Conservation (phyloP, 192 early-diverging fungal genomes). For the Rhizoclosmatium globosum region DNA sequence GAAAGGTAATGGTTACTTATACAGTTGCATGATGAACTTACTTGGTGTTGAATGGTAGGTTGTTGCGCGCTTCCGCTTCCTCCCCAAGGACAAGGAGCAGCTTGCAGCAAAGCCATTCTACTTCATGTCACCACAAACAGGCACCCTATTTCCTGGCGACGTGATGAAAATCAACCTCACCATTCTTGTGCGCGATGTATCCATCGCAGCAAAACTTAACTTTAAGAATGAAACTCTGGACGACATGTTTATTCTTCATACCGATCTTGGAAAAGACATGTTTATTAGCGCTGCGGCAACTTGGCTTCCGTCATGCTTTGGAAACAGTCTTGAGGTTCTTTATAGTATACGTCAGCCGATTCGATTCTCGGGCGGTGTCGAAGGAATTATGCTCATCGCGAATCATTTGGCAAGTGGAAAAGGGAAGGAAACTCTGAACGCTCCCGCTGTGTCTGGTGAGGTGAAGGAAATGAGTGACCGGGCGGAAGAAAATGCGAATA, state of each 20-base stretch:
- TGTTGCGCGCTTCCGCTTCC: slow-evolving; percentile 76
- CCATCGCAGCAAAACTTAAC: slow-evolving; percentile 63
- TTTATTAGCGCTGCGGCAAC: slow-evolving; percentile 80
- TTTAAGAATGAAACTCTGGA: slow-evolving; percentile 64
- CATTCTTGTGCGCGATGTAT: slow-evolving; percentile 57
- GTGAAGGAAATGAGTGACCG: slow-evolving; percentile 11
- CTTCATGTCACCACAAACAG: slow-evolving; percentile 66
- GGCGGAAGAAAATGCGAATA: slow-evolving; percentile 37
- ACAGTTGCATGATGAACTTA: too few relatives aligned
- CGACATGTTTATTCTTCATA: slow-evolving; percentile 83
- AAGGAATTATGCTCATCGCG: slow-evolving; percentile 15
- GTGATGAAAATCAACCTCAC: slow-evolving; percentile 65
- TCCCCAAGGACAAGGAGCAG: slow-evolving; percentile 70
- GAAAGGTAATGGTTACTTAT: slow-evolving; percentile 1
- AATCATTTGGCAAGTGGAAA: slow-evolving; percentile 5
- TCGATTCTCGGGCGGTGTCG: slow-evolving; percentile 33
- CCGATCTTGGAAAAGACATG: slow-evolving; percentile 79
- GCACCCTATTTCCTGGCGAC: slow-evolving; percentile 82
- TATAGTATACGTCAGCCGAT: slow-evolving; percentile 57
- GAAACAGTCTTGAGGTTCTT: slow-evolving; percentile 73
- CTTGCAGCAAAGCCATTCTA: slow-evolving; percentile 77
- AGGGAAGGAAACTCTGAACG: slow-evolving; percentile 25
- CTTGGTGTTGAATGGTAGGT: slow-evolving; percentile 50
- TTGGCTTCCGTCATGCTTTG: slow-evolving; percentile 80
- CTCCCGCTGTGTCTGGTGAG: slow-evolving; percentile 3